Evolutionary conservation across 306 rosid species (phyloP).

Genomic region (Inga oerstediana): DNA sequence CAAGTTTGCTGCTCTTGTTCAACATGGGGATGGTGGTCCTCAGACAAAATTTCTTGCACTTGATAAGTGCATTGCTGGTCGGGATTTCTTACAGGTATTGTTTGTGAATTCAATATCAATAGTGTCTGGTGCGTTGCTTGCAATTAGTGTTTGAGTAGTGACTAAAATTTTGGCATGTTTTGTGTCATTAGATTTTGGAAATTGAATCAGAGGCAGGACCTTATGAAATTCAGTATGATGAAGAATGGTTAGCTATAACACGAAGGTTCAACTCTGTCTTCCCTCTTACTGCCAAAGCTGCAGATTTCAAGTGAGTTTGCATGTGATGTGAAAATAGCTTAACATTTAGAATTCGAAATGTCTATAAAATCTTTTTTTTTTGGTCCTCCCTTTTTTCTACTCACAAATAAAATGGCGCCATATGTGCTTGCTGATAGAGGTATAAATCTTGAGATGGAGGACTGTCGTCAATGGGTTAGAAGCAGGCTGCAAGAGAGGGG

Average conservation of each 20-base stretch:
- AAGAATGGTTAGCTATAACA: constrained; percentile 95
- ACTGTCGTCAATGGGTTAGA: constrained; percentile 73
- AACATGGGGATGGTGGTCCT: constrained; percentile 87
- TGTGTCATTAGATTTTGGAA: constrained; percentile 66
- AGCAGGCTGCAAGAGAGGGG: constrained; percentile 73
- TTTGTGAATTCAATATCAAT: constrained; percentile 15
- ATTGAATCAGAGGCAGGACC: constrained; percentile 84
- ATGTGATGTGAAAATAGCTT: constrained; percentile 25
- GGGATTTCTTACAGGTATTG: constrained; percentile 84
- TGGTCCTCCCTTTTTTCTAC: neutral
- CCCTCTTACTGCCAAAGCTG: constrained; percentile 62
- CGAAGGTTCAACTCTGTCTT: constrained; percentile 72
- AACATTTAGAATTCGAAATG: constrained; percentile 8
- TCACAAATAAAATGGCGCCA: constrained; percentile 22
- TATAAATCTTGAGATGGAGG: constrained; percentile 53
- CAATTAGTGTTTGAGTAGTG: constrained; percentile 22
- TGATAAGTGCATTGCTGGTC: constrained; percentile 82
- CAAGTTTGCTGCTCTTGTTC: constrained; percentile 94
- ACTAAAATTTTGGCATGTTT: constrained; percentile 34
- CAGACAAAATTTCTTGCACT: constrained; percentile 93
- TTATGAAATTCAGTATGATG: constrained; percentile 81
- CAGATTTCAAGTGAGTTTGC: constrained; percentile 66
- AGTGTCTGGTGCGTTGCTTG: constrained; percentile 19
- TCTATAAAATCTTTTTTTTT: neutral
- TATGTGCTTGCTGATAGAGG: constrained; percentile 49